Evolutionary conservation across 2,329 filamentous ascomycete genomes (phyloP), one percentile per base, ranked within the genome.

Genomic region (Verticillium albo-atrum): DNA sequence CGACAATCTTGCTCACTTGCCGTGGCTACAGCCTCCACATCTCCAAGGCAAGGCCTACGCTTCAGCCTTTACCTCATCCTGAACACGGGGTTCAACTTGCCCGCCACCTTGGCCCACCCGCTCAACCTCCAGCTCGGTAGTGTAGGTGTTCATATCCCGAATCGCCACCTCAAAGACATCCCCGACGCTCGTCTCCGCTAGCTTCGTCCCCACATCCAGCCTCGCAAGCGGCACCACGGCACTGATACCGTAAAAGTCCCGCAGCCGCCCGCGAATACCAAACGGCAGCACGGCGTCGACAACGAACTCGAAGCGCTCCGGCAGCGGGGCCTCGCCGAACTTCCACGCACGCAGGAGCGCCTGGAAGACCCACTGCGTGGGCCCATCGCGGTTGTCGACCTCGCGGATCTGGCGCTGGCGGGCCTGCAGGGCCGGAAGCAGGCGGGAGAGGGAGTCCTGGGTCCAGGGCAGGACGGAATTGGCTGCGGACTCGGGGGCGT

Each of bases 321-420:
- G 82, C 27, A 83, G 68, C 54, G 70, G 63, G 9, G 73, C 72
- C 67, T 86, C 80, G 56, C 74, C 73, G 65, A 80, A 85, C 62
- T 75, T 74, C 85, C 84, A 88, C 15, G 82, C 84, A 15, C 85
- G 82, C 57, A 85, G 74, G 32, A 89, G 74, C 26, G 85, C 84
- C 67, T 87, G 83, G 54, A 84, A 74, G 54, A 85, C 78, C 82
- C 83, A 88, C 65, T 83, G 77, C 63, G 76, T 66, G 51, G 70
- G 68, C 57, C 82, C 82, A 52, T 72, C 70, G n/a, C 70, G 67
- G 63, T 74, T 74, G 64, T 73, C 72, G 35, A 85, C 72, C 2
- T 72, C 64, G 32, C 76, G 75, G 50, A 77, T 75, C 71, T 81
- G 78, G 64, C 76, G 79, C 75, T 86, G 82, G 47, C 82, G 80